Evolutionary conservation across 176 grass and related monocot species (phyloP).

Genomic region (Cenchrus purpureus): DNA sequence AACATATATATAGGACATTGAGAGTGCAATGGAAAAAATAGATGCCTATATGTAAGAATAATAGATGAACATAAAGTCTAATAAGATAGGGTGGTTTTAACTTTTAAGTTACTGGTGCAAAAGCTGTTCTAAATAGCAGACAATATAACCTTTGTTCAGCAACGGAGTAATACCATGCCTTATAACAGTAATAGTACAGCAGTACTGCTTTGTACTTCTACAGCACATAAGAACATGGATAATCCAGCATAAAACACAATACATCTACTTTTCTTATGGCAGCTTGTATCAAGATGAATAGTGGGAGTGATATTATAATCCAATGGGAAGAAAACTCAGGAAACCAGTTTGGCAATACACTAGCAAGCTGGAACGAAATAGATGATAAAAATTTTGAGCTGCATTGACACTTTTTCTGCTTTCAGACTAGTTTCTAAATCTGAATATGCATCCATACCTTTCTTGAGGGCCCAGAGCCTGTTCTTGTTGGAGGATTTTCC

Average conservation of each 20-base stretch:
- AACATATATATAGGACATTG: conserved; percentile 20
- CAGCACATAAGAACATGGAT: conserved; percentile 9
- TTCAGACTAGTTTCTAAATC: conserved; percentile 25
- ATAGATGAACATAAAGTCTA: conserved; percentile 9
- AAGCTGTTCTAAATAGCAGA: no score
- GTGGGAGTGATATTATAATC: not conserved
- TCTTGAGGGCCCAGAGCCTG: conserved; percentile 79
- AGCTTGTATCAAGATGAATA: conserved; percentile 12
- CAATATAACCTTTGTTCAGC: not conserved
- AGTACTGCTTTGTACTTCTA: conserved; percentile 20
- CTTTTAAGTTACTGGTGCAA: no score
- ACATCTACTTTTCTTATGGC: not conserved
- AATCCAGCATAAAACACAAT: not conserved
- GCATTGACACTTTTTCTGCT: not conserved
- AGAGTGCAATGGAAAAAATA: conserved; percentile 27
- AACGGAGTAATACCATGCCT: not conserved
- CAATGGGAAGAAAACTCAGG: conserved; percentile 24
- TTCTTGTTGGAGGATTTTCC: conserved; percentile 81
- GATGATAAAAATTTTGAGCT: conserved; percentile 17
- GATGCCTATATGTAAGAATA: not conserved
- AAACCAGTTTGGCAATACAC: conserved; percentile 20
- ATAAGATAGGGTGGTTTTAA: not conserved
- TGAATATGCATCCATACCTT: conserved; percentile 66
- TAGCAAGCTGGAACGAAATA: conserved; percentile 27
- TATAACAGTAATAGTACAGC: not conserved